Evolutionary conservation across 805 yeast genomes (phyloP).

Genomic region (Candida gorgasii): DNA sequence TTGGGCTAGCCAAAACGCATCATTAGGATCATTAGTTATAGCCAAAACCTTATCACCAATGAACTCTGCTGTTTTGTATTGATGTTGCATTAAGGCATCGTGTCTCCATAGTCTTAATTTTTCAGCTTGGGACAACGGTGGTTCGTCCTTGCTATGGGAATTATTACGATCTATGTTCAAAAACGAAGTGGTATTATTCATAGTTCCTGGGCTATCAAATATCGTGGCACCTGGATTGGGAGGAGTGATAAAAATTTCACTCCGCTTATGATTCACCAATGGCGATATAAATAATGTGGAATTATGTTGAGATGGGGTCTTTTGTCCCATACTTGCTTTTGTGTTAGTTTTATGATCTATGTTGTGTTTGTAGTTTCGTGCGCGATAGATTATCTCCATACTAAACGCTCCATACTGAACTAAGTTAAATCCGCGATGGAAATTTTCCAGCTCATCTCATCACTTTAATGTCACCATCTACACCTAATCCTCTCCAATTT

Average conservation of each 20-base stretch:
- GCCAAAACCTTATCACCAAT: conserved; percentile 89
- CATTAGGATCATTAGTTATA: conserved; percentile 83
- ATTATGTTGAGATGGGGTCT: conserved; percentile 58
- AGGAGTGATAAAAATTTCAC: conserved; percentile 46
- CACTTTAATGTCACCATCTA: background rate
- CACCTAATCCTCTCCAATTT: conserved; percentile 33
- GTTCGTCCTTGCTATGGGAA: conserved; percentile 10
- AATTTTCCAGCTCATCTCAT: conserved; percentile 9
- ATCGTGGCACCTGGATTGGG: conserved; percentile 47
- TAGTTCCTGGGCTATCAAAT: conserved; percentile 44
- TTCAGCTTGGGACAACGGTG: conserved; percentile 69
- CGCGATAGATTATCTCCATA: no score
- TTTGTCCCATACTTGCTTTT: conserved; percentile 16
- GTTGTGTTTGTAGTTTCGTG: conserved; percentile 4
- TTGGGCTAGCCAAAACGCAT: conserved; percentile 96
- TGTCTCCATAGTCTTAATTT: conserved; percentile 88
- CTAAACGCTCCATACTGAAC: no score
- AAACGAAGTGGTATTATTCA: conserved; percentile 33
- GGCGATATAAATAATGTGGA: conserved; percentile 79
- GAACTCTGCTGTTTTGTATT: conserved; percentile 83
- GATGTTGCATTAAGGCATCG: conserved; percentile 90
- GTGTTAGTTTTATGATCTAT: no score
- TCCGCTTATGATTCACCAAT: conserved; percentile 45
- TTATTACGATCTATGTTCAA: conserved; percentile 30
- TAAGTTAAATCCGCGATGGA: no score